Evolutionary conservation across 495 filamentous ascomycete genomes (phyloP).

Genomic region (Neurospora sp.): DNA sequence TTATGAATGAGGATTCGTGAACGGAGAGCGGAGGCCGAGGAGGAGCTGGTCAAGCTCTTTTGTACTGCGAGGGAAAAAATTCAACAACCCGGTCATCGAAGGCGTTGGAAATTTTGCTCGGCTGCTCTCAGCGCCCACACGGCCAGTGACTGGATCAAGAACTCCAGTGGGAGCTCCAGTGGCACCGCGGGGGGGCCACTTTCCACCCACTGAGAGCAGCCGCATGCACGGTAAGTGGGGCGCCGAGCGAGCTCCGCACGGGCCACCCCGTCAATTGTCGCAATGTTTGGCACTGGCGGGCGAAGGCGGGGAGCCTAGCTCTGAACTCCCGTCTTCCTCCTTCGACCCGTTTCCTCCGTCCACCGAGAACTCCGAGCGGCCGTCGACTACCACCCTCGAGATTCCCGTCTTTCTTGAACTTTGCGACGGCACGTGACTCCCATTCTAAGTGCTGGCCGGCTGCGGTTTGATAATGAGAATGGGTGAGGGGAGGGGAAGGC

Average conservation of each 20-base stretch:
- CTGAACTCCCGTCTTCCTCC: background rate
- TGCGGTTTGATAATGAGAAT: background rate
- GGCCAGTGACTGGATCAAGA: background rate
- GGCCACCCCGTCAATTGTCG: background rate
- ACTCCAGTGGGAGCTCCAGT: background rate
- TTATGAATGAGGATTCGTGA: conserved; percentile 16
- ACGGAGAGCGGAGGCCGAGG: conserved; percentile 9
- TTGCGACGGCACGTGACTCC: background rate
- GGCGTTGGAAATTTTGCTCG: conserved; percentile 21
- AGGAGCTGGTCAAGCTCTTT: conserved; percentile 12
- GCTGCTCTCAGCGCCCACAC: background rate
- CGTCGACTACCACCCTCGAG: background rate
- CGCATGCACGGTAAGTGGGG: background rate
- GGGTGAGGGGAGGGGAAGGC: background rate
- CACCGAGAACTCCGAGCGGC: background rate
- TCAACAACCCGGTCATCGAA: conserved; percentile 24
- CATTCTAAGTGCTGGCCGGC: background rate
- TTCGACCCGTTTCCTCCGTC: background rate
- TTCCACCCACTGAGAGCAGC: background rate
- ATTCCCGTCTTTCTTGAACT: background rate
- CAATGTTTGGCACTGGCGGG: background rate
- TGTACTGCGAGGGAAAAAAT: conserved; percentile 29
- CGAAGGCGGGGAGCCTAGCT: background rate
- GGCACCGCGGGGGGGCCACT: background rate
- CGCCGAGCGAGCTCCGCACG: background rate